Conservation (phyloP, 768 basidiomycete species). For the Suillus bovinus region DNA sequence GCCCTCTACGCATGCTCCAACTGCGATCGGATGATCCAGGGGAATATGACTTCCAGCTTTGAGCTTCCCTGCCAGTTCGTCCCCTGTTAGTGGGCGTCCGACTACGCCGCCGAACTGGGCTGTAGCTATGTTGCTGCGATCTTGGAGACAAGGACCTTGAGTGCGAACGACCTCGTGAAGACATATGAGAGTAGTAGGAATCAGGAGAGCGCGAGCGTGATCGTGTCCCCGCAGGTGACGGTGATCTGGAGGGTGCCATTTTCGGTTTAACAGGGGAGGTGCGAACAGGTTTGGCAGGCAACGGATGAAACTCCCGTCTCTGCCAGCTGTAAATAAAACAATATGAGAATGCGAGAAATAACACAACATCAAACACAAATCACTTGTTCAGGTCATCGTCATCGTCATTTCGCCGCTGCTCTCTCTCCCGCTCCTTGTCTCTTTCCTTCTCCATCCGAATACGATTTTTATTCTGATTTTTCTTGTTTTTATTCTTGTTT, state of each 20-base stretch:
- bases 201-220: constrained; percentile 59
- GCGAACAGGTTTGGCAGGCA: constrained; percentile 40
- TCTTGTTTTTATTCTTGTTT: constrained; percentile 38
- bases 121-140: constrained; percentile 54
- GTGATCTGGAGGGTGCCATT: constrained; percentile 28
- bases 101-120: constrained; percentile 46
- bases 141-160: constrained; percentile 62
- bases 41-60: constrained; percentile 33
- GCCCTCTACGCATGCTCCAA: constrained; percentile 31
- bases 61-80: constrained; percentile 30
- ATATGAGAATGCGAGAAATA: constrained; percentile 13
- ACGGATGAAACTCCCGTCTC: constrained; percentile 49
- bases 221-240: constrained; percentile 42
- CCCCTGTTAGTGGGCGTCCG: constrained; percentile 51
- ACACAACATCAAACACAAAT: constrained; percentile 14
- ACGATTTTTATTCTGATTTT: constrained; percentile 34
- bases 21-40: constrained; percentile 46
- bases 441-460: constrained; percentile 32
- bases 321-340: constrained; percentile 55
- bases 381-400: constrained; percentile 79
- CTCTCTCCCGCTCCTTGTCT: constrained; percentile 35
- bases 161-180: constrained; percentile 64
- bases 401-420: constrained; percentile 49
- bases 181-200: constrained; percentile 64
- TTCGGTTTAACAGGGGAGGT: constrained; percentile 39